Conservation (phyloP, 2,329 filamentous ascomycete species). For the Aspergillus sergii region DNA sequence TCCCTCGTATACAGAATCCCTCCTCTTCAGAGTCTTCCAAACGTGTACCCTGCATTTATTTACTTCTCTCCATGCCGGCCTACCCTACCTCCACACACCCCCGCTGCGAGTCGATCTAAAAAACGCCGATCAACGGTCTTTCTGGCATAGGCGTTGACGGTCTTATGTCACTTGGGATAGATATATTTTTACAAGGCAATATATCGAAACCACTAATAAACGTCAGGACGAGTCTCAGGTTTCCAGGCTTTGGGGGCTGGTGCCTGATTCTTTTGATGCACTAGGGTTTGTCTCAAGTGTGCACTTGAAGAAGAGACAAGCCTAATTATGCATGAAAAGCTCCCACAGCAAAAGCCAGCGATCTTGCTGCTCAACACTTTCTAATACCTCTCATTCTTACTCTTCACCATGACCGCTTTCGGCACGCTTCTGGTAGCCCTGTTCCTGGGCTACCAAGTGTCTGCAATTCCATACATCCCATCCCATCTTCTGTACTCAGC, state of each 20-base stretch:
- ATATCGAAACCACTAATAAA: no score
- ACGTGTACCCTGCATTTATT: neutral
- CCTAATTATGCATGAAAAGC: neutral
- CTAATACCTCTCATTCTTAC: neutral
- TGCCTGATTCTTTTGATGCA: conserved; percentile 9
- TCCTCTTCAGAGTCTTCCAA: neutral
- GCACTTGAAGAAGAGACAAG: neutral
- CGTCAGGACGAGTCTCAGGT: no score
- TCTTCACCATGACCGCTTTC: neutral
- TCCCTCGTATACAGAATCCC: neutral
- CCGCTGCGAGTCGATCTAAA: conserved; percentile 14
- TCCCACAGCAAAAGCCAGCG: neutral
- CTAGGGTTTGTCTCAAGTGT: conserved; percentile 8
- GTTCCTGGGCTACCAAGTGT: conserved; percentile 22
- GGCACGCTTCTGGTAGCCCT: conserved; percentile 22
- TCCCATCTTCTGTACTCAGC: conserved; percentile 68
- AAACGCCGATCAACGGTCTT: conserved; percentile 18
- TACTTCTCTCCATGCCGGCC: conserved; percentile 14
- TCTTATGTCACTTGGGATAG: no score
- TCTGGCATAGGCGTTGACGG: conserved; percentile 1
- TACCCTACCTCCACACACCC: conserved; percentile 10
- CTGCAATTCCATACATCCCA: conserved; percentile 72
- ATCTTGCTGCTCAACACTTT: neutral
- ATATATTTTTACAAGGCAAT: no score
- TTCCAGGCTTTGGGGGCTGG: no score